Evolutionary conservation across 2,329 filamentous ascomycete species (phyloP).

Genomic region (Pseudocercospora vitis): DNA sequence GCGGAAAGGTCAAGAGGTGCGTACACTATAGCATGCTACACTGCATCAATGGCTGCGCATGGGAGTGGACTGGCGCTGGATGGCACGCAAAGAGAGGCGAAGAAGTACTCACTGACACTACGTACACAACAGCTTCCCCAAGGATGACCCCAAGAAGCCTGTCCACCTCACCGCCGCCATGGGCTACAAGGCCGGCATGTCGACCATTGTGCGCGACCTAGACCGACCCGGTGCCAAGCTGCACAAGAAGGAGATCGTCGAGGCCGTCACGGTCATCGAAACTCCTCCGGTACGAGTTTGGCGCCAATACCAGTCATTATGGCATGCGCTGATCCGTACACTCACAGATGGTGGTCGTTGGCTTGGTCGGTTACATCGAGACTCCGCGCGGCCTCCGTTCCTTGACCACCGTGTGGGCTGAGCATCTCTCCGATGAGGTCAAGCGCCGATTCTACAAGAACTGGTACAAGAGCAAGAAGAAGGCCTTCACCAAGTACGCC

Average conservation of each 20-base stretch:
- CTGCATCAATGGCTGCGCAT: no score
- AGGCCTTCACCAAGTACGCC: slow-evolving; percentile 99
- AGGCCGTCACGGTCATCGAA: slow-evolving; percentile 84
- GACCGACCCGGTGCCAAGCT: slow-evolving; percentile 99
- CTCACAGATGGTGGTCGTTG: slow-evolving; percentile 95
- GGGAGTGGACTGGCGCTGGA: neutral
- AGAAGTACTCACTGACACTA: slow-evolving; percentile 18
- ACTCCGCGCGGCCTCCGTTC: slow-evolving; percentile 98
- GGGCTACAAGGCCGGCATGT: slow-evolving; percentile 99
- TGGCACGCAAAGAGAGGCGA: neutral
- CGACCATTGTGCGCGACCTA: slow-evolving; percentile 97
- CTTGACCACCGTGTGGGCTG: slow-evolving; percentile 98
- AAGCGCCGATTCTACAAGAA: slow-evolving; percentile 99
- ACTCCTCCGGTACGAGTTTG: slow-evolving; percentile 74
- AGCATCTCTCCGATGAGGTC: slow-evolving; percentile 97
- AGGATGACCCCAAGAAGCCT: slow-evolving; percentile 99
- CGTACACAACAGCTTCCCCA: slow-evolving; percentile 76
- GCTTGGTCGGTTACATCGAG: slow-evolving; percentile 99
- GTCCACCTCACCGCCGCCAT: slow-evolving; percentile 94
- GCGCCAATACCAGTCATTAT: slow-evolving; percentile 61
- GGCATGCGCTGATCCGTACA: slow-evolving; percentile 51
- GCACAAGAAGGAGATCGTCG: slow-evolving; percentile 98
- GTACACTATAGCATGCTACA: slow-evolving; percentile 46
- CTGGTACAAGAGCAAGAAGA: slow-evolving; percentile 99
- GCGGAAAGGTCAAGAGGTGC: slow-evolving; percentile 93